Percentiles rank a stretch among this genome's conserved stretches.
Evolutionary conservation across 805 yeast species (phyloP).

Genomic region (Hanseniaspora occidentalis): DNA sequence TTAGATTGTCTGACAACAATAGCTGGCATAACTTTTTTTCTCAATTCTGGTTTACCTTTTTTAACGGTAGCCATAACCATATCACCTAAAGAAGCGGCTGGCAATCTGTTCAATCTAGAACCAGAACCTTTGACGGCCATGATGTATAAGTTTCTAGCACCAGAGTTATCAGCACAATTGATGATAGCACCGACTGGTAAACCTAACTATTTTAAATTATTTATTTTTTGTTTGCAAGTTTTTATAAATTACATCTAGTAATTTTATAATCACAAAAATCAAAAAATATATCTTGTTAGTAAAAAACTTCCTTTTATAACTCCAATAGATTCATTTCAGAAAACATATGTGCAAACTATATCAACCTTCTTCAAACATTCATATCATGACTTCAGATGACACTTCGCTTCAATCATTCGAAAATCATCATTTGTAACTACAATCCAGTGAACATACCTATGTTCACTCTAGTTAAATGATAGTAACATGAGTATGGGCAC

Average conservation of each 20-base stretch:
- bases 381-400: not conserved
- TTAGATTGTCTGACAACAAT: slow-evolving; percentile 98
- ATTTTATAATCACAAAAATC: not conserved
- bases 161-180: slow-evolving; percentile 99
- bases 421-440: not conserved
- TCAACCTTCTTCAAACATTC: not conserved
- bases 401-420: not conserved
- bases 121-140: slow-evolving; percentile 98
- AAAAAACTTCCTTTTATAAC: not conserved
- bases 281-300: slow-evolving; percentile 5
- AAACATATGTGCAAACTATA: not conserved
- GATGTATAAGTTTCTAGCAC: slow-evolving; percentile 99
- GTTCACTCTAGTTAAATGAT: not conserved
- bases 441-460: not conserved
- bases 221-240: slow-evolving; percentile 2
- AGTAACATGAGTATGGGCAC: too few species aligned
- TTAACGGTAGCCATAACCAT: slow-evolving; percentile 99
- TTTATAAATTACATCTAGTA: not conserved
- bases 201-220: slow-evolving; percentile 58
- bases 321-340: not conserved
- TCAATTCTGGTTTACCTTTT: slow-evolving; percentile 99
- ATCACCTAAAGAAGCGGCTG: slow-evolving; percentile 99
- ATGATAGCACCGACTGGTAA: slow-evolving; percentile 99
- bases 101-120: slow-evolving; percentile 99
- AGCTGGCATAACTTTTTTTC: slow-evolving; percentile 99